Evolutionary conservation across 495 filamentous ascomycete genomes (phyloP).

Genomic region (Podospora pseudopauciseta): DNA sequence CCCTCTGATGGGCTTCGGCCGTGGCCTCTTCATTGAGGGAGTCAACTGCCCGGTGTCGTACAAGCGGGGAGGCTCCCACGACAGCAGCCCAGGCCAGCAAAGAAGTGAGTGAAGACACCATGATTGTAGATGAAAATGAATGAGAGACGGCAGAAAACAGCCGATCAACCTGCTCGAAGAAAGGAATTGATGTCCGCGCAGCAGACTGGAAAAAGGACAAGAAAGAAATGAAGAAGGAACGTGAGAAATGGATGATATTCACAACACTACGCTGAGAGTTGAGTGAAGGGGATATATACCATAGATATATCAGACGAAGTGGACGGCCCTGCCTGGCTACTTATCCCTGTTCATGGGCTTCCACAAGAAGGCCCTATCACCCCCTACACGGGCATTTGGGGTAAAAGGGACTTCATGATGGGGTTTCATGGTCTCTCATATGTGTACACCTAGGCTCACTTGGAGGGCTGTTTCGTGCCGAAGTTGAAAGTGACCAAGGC

Average conservation of each 20-base stretch:
- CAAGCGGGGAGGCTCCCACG: constrained; percentile 24
- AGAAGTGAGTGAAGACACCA: constrained; percentile 26
- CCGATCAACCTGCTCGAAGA: constrained; percentile 13
- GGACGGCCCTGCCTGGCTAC: constrained; percentile 11
- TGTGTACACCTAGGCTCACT: constrained; percentile 9
- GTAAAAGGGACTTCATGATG: constrained; percentile 2
- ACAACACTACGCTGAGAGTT: constrained; percentile 17
- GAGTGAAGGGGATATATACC: constrained; percentile 6
- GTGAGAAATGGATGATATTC: constrained; percentile 30
- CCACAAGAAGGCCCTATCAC: constrained; percentile 1
- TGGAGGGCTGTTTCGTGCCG: constrained; percentile 16
- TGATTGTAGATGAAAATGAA: constrained; percentile 15
- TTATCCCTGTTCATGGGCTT: constrained; percentile 14
- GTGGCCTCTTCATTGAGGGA: constrained; percentile 46
- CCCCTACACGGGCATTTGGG: constrained; percentile 2
- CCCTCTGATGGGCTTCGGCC: constrained; percentile 49
- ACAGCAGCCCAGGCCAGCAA: constrained; percentile 29
- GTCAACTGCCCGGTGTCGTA: constrained; percentile 34
- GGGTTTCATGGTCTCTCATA: constrained; percentile 20
- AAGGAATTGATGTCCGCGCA: constrained; percentile 35
- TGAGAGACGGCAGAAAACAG: background rate
- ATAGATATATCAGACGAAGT: constrained; percentile 7
- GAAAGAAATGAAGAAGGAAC: constrained; percentile 19
- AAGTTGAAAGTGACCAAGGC: constrained; percentile 5
- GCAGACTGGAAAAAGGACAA: constrained; percentile 24